Percentiles rank a stretch among this genome's conserved stretches.
phyloP scores from a whole-genome alignment of 148 eudicot species.

The Spergularia bocconei region DNA sequence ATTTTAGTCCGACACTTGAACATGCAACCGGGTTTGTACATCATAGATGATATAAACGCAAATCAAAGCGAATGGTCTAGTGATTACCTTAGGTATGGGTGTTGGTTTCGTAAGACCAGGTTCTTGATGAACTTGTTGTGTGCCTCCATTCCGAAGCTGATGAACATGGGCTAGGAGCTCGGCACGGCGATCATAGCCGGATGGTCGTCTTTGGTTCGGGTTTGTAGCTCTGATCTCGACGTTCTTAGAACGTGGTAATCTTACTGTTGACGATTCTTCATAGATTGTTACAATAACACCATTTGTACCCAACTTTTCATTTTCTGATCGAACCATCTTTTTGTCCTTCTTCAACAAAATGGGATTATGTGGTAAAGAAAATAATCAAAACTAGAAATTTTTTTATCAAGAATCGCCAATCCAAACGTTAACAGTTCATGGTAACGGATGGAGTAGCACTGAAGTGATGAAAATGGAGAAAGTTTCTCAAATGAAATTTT shows the following conservation, averaged over 20 bases:
- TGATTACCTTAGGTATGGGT: constrained; percentile 35
- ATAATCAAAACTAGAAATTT: background rate
- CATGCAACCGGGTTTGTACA: background rate
- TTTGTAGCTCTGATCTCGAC: constrained; percentile 11
- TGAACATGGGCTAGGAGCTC: constrained; percentile 55
- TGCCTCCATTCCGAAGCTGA: constrained; percentile 32
- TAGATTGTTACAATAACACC: constrained; percentile 49
- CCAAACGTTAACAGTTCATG: too few species aligned
- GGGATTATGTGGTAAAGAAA: background rate
- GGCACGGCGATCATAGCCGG: constrained; percentile 50
- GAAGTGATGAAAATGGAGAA: background rate
- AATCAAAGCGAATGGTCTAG: background rate
- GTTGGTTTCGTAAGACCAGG: constrained; percentile 16
- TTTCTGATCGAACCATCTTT: constrained; percentile 22
- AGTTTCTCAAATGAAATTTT: background rate
- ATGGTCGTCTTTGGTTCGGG: constrained; percentile 4
- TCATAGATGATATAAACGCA: background rate
- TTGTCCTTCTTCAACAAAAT: background rate
- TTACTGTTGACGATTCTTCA: constrained; percentile 32
- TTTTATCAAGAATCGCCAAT: too few species aligned
- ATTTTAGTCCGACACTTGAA: background rate
- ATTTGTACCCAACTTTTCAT: constrained; percentile 9
- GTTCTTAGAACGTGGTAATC: background rate
- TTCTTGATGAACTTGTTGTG: constrained; percentile 13
- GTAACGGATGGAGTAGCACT: too few species aligned